These are phyloP conservation scores for Umbelopsis sp. DNA, from an alignment of 192 early-diverging fungal genomes.

Conservation along the genomic window DNA sequence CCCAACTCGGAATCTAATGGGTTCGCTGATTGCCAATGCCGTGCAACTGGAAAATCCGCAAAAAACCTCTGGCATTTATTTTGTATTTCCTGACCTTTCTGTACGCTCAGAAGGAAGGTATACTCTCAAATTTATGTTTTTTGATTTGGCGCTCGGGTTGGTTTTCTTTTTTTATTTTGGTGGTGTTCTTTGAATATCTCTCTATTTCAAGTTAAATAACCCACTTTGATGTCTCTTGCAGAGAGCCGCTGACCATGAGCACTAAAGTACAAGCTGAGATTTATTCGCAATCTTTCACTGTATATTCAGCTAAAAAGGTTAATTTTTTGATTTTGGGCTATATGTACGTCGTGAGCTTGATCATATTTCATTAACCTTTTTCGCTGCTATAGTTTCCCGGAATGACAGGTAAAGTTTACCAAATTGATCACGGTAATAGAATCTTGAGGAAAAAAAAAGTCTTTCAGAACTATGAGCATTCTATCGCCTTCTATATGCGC, in stretches of 20 bases:
- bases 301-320: conserved; percentile 72
- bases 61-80: conserved; percentile 54
- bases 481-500: too few relatives aligned
- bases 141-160: conserved; percentile 51
- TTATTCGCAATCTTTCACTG: conserved; percentile 68
- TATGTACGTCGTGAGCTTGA: background rate
- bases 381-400: conserved; percentile 58
- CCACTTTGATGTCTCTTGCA: background rate
- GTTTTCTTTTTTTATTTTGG: background rate
- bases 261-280: conserved; percentile 48
- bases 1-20: conserved; percentile 26
- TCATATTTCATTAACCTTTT: conserved; percentile 15
- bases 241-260: conserved; percentile 26
- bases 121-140: conserved; percentile 69
- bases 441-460: too few relatives aligned
- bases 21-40: conserved; percentile 25
- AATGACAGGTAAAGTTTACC: conserved; percentile 41
- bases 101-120: conserved; percentile 77
- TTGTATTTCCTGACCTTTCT: conserved; percentile 78
- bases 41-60: conserved; percentile 19
- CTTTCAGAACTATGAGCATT: too few relatives aligned
- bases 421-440: background rate
- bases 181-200: too few relatives aligned
- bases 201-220: too few relatives aligned
- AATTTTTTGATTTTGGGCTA: background rate